Conservation (phyloP, 2,329 filamentous ascomycete species). For the Alternaria alternata region DNA sequence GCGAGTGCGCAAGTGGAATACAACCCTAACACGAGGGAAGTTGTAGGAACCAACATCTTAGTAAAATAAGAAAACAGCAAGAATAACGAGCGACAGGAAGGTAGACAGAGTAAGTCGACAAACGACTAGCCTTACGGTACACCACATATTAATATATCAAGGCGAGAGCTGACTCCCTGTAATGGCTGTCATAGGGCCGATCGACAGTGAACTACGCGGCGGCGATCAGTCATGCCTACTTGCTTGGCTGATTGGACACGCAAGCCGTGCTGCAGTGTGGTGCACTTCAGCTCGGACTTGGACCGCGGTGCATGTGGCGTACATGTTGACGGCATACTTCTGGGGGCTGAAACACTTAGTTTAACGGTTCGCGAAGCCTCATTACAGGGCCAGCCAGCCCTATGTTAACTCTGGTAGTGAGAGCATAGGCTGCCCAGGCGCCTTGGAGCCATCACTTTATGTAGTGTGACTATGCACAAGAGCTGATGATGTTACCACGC, state of each 20-base stretch:
- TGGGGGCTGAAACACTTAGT: background rate
- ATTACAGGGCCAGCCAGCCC: slow-evolving; percentile 3
- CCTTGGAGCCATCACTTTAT: background rate
- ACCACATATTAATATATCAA: slow-evolving; percentile 4
- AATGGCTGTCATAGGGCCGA: slow-evolving; percentile 2
- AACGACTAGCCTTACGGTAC: background rate
- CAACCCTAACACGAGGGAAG: slow-evolving; percentile 6
- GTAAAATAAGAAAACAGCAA: background rate
- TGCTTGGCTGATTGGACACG: slow-evolving; percentile 2
- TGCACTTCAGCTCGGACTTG: background rate
- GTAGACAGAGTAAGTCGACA: background rate
- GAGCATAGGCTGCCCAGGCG: background rate
- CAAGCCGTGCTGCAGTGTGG: background rate
- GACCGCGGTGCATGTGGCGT: slow-evolving; percentile 2
- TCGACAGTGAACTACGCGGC: background rate
- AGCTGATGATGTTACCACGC: background rate
- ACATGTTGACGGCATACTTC: slow-evolving; percentile 2
- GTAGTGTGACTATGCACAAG: background rate
- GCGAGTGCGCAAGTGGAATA: slow-evolving; percentile 10
- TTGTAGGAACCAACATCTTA: slow-evolving; percentile 5
- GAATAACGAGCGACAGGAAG: slow-evolving; percentile 2
- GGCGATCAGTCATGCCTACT: slow-evolving; percentile 6
- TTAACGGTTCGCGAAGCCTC: background rate
- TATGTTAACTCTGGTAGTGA: background rate
- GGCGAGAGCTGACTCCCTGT: background rate